phyloP scores from a whole-genome alignment of 345 rosid species.

The Populus nigra region DNA sequence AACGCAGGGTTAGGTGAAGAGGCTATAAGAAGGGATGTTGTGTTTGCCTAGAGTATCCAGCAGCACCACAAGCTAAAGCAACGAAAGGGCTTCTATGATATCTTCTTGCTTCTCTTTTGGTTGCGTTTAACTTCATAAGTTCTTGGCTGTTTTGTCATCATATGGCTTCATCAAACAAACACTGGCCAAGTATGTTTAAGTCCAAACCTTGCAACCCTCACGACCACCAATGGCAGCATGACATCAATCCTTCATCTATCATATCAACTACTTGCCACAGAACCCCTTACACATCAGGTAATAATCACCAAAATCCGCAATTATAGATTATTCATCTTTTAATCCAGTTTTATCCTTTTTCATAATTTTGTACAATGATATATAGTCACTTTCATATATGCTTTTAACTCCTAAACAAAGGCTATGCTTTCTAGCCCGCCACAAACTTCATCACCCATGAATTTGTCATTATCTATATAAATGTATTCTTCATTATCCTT shows the following conservation, averaged over 20 bases:
- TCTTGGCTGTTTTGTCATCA: slow-evolving; percentile 27
- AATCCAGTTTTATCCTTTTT: not conserved
- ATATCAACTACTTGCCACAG: slow-evolving; percentile 54
- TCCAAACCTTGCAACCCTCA: slow-evolving; percentile 85
- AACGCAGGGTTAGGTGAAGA: slow-evolving; percentile 46
- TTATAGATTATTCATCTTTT: not conserved
- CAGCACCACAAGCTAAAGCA: slow-evolving; percentile 38
- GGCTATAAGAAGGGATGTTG: slow-evolving; percentile 54
- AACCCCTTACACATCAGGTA: slow-evolving; percentile 64
- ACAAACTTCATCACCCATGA: not conserved
- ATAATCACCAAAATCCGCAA: not conserved
- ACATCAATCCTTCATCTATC: slow-evolving; percentile 58
- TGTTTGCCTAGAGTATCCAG: slow-evolving; percentile 40
- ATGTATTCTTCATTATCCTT: not conserved
- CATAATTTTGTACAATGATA: not conserved
- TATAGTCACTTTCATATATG: not conserved
- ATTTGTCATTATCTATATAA: not conserved
- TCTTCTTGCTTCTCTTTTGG: slow-evolving; percentile 21
- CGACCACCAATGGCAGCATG: slow-evolving; percentile 87
- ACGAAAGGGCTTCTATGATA: slow-evolving; percentile 28
- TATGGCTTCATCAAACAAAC: slow-evolving; percentile 99
- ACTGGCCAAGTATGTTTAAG: slow-evolving; percentile 99
- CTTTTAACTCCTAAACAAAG: not conserved
- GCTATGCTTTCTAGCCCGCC: not conserved
- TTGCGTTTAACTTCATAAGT: not conserved